These are phyloP conservation scores for Lodderomyces oxycetoniae DNA, from an alignment of 1,139 yeast species.

Conservation along the genomic window DNA sequence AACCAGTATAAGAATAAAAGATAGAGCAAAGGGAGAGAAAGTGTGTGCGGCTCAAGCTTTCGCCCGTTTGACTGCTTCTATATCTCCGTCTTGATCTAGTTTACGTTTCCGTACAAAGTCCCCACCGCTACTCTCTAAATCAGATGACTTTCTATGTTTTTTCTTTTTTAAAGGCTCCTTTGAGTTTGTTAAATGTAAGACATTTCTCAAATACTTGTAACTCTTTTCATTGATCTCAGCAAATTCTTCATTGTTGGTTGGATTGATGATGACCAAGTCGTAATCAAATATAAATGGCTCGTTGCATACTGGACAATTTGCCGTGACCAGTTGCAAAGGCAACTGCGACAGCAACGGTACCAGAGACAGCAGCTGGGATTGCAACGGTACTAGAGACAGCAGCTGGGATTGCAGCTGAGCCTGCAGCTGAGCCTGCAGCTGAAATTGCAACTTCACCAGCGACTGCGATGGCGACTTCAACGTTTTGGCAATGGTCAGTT, in stretches of 20 bases:
- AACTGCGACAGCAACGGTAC: not conserved
- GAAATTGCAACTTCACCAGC: not conserved
- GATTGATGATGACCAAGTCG: slow-evolving; percentile 34
- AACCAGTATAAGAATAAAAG: not conserved
- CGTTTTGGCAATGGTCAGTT: slow-evolving; percentile 4
- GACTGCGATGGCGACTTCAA: not conserved
- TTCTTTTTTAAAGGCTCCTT: slow-evolving; percentile 33
- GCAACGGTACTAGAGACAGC: not conserved
- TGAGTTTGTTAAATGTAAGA: slow-evolving; percentile 41
- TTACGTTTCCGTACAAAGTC: slow-evolving; percentile 10
- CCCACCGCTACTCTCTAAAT: slow-evolving; percentile 1
- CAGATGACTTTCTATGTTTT: slow-evolving; percentile 13
- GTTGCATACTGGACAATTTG: slow-evolving; percentile 35
- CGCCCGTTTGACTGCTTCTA: slow-evolving; percentile 2
- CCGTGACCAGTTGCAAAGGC: too few relatives aligned
- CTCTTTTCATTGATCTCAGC: slow-evolving; percentile 37
- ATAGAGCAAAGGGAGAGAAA: not conserved
- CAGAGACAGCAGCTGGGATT: too few relatives aligned
- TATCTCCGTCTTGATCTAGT: slow-evolving; percentile 4
- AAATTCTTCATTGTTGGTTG: slow-evolving; percentile 14
- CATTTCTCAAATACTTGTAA: slow-evolving; percentile 23
- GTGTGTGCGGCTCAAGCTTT: too few relatives aligned
- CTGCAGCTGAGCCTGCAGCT: not conserved
- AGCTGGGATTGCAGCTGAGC: not conserved
- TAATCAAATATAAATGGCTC: slow-evolving; percentile 18